A percentile compares a stretch with the other conserved stretches of the same genome.
Evolutionary conservation across 2,329 filamentous ascomycete genomes (phyloP).

Genomic region (Aspergillus felis): DNA sequence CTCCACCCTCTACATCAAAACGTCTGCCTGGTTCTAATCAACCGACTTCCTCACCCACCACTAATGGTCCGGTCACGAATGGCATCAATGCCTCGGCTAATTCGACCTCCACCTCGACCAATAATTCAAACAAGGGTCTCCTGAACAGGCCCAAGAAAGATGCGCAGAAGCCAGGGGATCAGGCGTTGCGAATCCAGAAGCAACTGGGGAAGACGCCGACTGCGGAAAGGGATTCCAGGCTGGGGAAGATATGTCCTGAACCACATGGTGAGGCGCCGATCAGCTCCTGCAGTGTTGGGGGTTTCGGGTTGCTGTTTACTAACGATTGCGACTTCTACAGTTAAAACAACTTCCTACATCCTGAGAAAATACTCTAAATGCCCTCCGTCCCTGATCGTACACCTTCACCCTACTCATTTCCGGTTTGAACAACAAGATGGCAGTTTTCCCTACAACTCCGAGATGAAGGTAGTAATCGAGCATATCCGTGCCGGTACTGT

Average conservation of each 20-base stretch:
- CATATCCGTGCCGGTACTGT: slow-evolving; percentile 73
- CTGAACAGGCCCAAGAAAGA: slow-evolving; percentile 58
- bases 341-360: slow-evolving; percentile 71
- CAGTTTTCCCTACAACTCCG: slow-evolving; percentile 86
- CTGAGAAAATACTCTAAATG: slow-evolving; percentile 71
- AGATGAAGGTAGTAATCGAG: slow-evolving; percentile 77
- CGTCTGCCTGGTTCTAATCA: slow-evolving; percentile 53
- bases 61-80: slow-evolving; percentile 42
- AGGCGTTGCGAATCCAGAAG: slow-evolving; percentile 30
- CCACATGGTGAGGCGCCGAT: slow-evolving; percentile 40
- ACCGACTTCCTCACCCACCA: slow-evolving; percentile 43
- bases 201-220: slow-evolving; percentile 29
- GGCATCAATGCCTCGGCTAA: slow-evolving; percentile 32
- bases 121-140: slow-evolving; percentile 21
- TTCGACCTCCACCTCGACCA: slow-evolving; percentile 10
- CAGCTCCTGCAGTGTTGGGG: slow-evolving; percentile 4
- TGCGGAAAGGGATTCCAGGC: slow-evolving; percentile 31
- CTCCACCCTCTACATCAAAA: slow-evolving; percentile 52
- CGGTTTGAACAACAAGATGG: slow-evolving; percentile 92
- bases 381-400: slow-evolving; percentile 78
- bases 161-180: slow-evolving; percentile 38
- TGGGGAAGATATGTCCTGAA: slow-evolving; percentile 39
- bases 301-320: slow-evolving; percentile 12
- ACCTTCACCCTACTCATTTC: slow-evolving; percentile 81
- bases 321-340: slow-evolving; percentile 43